Evolutionary conservation across 139 green algal genomes (phyloP), one percentile per base, ranked within the genome.

Genomic region (Yamagishiella unicocca): DNA sequence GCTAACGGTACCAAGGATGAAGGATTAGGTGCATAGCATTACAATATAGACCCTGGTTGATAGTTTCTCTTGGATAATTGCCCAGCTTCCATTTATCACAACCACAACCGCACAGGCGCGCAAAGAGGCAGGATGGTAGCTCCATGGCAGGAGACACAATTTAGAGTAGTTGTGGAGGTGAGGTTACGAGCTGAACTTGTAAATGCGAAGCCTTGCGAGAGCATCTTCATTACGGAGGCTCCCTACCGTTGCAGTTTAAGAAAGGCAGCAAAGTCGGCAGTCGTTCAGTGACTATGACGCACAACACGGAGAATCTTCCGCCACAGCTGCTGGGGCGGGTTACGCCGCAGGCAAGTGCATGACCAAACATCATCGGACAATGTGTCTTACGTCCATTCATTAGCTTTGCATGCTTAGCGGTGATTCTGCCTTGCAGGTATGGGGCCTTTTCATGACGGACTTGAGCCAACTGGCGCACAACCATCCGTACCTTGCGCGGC

Each of bases 81-180:
- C n/a, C n/a, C n/a, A n/a, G n/a, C n/a, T n/a, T n/a, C n/a, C n/a
- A n/a, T n/a, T n/a, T n/a, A n/a, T n/a, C n/a, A n/a, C n/a, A n/a
- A n/a, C n/a, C n/a, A n/a, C n/a, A n/a, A n/a, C n/a, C n/a, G n/a
- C n/a, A n/a, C n/a, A n/a, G n/a, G n/a, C n/a, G n/a, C n/a, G n/a
- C n/a, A n/a, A n/a, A 75, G 40, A 21, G 50, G 31, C 46, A 67
- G 43, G 27, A 85, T 85, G 79, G 79, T 85, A 25, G 79, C 79
- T 1, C 79, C 79, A 24, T 85, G 79, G 79, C 79, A 85, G 35
- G 79, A 85, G 29, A 85, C 79, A 10, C 79, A 85, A 31, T 75
- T 66, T 35, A 33, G 79, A 24, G 79, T 85, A 1, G 79, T 85
- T 2, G 79, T 85, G 8, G 79, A 85, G 61, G 79, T 75, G 31